Evolutionary conservation across 371 early-diverging fungal species (phyloP), one percentile per base, ranked within the genome.

Genomic region (Mucor irregularis): DNA sequence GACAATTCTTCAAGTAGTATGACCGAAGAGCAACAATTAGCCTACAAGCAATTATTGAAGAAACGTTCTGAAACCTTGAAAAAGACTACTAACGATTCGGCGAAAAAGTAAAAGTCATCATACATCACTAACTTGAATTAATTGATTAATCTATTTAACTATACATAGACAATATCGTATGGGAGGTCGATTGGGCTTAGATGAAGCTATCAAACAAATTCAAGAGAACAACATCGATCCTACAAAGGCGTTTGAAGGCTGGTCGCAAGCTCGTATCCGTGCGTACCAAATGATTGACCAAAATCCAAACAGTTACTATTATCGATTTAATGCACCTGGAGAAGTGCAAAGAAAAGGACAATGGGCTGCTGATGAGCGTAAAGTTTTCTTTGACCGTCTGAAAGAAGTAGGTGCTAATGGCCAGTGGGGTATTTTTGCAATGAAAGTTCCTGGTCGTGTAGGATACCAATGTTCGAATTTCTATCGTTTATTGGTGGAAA

Each of bases 391-490:
- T 61, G 70, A 84, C 22, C 84, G 95, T 24, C 64, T 96, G 49
- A 70, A 71, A 22, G 94, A 95, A 66, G 81, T 91, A 6, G 96
- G 96, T 7, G 92, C 94, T 19, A 90, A 93, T 58, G 95, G 95
- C 7, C 95, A 96, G 68, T 96, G 96, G 95, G 95, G 96, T 26
- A 85, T 96, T 42, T 96, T 96, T 68, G 91, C 93, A 21, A 94
- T 93, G 90, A 82, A 90, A 13, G 90, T 96, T 30, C 95, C 96
- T 8, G 96, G 96, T 11, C 87, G 96, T 17, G 96, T 96, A 16
- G 96, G 96, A 5, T 96, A 96, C 62, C 96, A 95, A 86, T 96
- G 96, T 69, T 93, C 95, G 29, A 96, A 94, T 68, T 96, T 91
- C 68, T 96, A 96, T 67, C 88, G 96, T 17, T 71, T 86, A 31